phyloP scores from a whole-genome alignment of 2,329 filamentous ascomycete genomes.

The Aspergillus sp. region DNA sequence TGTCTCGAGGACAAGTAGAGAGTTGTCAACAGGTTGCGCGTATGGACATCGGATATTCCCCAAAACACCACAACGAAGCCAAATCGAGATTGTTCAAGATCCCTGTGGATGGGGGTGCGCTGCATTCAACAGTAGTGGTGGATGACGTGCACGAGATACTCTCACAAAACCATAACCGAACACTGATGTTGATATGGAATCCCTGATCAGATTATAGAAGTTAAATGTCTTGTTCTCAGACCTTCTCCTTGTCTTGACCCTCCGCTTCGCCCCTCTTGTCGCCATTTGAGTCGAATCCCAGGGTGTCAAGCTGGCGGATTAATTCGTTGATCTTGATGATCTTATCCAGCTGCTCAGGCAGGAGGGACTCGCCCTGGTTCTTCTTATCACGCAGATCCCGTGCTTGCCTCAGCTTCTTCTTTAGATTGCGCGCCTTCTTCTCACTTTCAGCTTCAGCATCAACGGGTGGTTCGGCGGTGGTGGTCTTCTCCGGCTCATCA shows the following conservation, averaged over 20 bases:
- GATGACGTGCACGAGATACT: too few species aligned
- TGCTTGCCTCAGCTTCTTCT: slow-evolving; percentile 93
- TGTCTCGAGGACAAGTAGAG: too few species aligned
- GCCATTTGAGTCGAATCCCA: slow-evolving; percentile 79
- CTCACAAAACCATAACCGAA: too few species aligned
- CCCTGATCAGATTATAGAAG: not conserved
- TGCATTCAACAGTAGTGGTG: too few species aligned
- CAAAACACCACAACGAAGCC: too few species aligned
- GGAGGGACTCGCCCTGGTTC: slow-evolving; percentile 72
- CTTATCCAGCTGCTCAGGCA: slow-evolving; percentile 95
- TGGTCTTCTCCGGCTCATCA: slow-evolving; percentile 17
- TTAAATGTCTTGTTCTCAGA: slow-evolving; percentile 5
- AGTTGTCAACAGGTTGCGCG: too few species aligned
- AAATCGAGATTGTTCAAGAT: too few species aligned
- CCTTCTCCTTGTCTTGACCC: slow-evolving; percentile 11
- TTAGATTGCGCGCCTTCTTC: slow-evolving; percentile 86
- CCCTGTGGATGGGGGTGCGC: too few species aligned
- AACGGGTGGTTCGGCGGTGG: slow-evolving; percentile 30
- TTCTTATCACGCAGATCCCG: slow-evolving; percentile 88
- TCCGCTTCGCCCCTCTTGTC: slow-evolving; percentile 48
- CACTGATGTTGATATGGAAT: too few species aligned
- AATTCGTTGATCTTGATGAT: slow-evolving; percentile 96
- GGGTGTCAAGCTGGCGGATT: slow-evolving; percentile 74
- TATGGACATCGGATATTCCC: too few species aligned
- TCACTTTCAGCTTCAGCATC: slow-evolving; percentile 76